phyloP scores from a whole-genome alignment of 257 asterid species.

The Orobanche coerulescens region DNA sequence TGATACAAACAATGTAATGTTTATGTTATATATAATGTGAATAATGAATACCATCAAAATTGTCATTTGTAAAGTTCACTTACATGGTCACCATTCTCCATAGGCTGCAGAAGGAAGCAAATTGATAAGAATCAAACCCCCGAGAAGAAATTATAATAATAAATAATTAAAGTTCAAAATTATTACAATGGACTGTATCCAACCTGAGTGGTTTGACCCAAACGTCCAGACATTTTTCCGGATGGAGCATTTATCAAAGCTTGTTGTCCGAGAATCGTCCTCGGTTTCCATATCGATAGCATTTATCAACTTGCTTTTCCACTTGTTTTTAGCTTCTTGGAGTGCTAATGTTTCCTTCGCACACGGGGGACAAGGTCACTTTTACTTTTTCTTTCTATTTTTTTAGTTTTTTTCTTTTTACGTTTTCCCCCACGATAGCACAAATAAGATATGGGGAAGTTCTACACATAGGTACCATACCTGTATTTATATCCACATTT shows the following conservation, averaged over 20 bases:
- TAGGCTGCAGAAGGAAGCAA: slow-evolving; percentile 39
- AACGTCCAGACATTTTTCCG: slow-evolving; percentile 39
- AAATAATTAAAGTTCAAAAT: not conserved
- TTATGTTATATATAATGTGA: not conserved
- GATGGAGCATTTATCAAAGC: slow-evolving; percentile 36
- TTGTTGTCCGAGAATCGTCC: slow-evolving; percentile 49
- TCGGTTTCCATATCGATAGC: slow-evolving; percentile 55
- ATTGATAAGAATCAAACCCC: slow-evolving; percentile 20
- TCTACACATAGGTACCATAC: no score
- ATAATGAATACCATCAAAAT: slow-evolving; percentile 1
- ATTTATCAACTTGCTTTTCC: slow-evolving; percentile 97
- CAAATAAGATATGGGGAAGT: no score
- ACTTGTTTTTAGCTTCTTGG: slow-evolving; percentile 90
- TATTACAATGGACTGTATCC: slow-evolving; percentile 1
- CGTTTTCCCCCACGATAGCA: not conserved
- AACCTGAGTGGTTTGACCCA: slow-evolving; percentile 32
- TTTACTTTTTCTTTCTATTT: not conserved
- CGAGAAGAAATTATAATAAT: not conserved
- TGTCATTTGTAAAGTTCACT: slow-evolving; percentile 24
- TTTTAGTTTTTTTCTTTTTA: no score
- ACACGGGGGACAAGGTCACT: not conserved
- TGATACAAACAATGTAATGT: not conserved
- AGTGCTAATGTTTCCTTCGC: slow-evolving; percentile 94
- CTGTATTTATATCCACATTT: no score
- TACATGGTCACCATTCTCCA: slow-evolving; percentile 59